These are phyloP conservation scores for Talaromyces nanjingensis DNA, from an alignment of 495 filamentous ascomycete genomes.

Conservation along the genomic window DNA sequence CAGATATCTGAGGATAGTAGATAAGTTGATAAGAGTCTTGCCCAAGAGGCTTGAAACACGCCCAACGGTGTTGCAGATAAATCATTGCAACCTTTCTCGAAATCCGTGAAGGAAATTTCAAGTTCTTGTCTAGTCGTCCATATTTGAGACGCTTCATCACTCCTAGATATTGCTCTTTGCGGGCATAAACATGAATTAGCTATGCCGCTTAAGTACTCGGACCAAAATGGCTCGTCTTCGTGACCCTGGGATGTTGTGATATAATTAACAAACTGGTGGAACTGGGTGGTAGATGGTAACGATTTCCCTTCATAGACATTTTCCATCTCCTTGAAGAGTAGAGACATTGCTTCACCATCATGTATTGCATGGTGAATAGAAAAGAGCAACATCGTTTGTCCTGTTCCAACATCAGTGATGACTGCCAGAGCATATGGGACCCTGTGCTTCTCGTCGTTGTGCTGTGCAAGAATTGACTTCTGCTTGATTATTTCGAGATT, in stretches of 20 bases:
- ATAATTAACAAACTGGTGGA: conserved; percentile 36
- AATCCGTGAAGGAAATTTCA: conserved; percentile 27
- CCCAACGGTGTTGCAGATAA: conserved; percentile 55
- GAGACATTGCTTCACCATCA: conserved; percentile 63
- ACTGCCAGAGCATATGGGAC: conserved; percentile 24
- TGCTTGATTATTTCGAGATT: conserved; percentile 13
- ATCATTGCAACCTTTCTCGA: conserved; percentile 40
- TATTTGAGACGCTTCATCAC: conserved; percentile 14
- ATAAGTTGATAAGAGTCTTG: conserved; percentile 45
- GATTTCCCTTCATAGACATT: conserved; percentile 30
- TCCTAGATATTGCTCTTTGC: conserved; percentile 9
- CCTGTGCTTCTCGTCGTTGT: conserved; percentile 15
- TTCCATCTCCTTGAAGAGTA: conserved; percentile 61
- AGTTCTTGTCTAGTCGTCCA: conserved; percentile 13
- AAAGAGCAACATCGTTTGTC: conserved; percentile 35
- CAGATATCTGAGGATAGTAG: conserved; percentile 57
- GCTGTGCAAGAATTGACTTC: conserved; percentile 19
- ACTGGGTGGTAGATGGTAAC: conserved; percentile 29
- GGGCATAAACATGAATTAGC: conserved; percentile 39
- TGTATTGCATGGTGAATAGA: conserved; percentile 79
- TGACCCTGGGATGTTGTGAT: conserved; percentile 29
- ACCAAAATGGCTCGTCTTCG: conserved; percentile 57
- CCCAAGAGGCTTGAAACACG: conserved; percentile 64
- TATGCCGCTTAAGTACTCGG: conserved; percentile 37
- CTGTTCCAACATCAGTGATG: conserved; percentile 11